These are phyloP conservation scores for Phlegmacium glaucopus DNA, from an alignment of 768 basidiomycete species.

Conservation along the genomic window DNA sequence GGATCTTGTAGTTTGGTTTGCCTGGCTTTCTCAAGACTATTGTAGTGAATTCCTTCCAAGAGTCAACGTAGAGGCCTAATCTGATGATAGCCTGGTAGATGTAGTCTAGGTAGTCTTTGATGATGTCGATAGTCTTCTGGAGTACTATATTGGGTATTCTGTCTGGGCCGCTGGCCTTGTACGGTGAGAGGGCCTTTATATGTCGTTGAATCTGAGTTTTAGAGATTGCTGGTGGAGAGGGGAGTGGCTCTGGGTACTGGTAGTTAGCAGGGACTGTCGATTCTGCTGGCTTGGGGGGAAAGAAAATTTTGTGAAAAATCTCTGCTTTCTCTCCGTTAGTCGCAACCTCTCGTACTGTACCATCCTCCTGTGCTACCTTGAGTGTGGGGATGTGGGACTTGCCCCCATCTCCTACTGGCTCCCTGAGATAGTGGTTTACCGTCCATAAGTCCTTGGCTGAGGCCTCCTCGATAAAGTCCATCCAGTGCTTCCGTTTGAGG, in stretches of 20 bases:
- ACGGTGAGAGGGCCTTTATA: not conserved
- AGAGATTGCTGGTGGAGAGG: not conserved
- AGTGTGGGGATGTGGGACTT: not conserved
- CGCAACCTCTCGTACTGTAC: not conserved
- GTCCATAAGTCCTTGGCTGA: not conserved
- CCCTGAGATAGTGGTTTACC: not conserved
- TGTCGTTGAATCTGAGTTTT: not conserved
- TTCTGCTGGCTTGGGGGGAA: not conserved
- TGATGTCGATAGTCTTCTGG: not conserved
- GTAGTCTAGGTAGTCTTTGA: not conserved
- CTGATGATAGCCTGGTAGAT: not conserved
- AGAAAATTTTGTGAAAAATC: not conserved
- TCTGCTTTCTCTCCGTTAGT: not conserved
- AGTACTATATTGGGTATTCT: not conserved
- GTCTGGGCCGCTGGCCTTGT: not conserved
- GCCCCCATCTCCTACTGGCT: not conserved
- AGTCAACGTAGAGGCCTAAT: not conserved
- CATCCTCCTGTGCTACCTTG: not conserved
- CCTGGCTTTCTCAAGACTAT: conserved; percentile 4
- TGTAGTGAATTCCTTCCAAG: conserved; percentile 2
- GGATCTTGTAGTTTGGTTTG: not conserved
- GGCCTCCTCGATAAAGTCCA: not conserved
- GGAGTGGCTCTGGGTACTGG: not conserved
- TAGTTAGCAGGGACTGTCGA: not conserved
- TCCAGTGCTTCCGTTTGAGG: not conserved